These are phyloP conservation scores for Backusella circina DNA, from an alignment of 192 early-diverging fungal species.

Conservation along the genomic window DNA sequence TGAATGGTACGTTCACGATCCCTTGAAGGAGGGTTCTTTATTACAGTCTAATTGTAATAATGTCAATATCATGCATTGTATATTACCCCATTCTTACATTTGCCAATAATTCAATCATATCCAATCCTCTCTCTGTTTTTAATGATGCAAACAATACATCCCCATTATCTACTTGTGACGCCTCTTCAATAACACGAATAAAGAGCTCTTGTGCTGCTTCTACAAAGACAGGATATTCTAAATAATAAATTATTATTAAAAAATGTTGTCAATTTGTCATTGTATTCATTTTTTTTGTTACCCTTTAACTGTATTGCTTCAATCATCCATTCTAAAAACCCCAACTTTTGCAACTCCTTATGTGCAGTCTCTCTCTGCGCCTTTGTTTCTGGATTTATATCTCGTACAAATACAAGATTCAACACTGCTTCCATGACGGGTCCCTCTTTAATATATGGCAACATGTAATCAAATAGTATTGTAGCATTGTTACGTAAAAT, in stretches of 20 bases:
- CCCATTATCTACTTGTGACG: slow-evolving; percentile 21
- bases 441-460: slow-evolving; percentile 23
- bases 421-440: slow-evolving; percentile 19
- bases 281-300: neutral
- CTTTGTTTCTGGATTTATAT: slow-evolving; percentile 20
- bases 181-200: slow-evolving; percentile 27
- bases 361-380: slow-evolving; percentile 12
- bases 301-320: slow-evolving; percentile 13
- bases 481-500: slow-evolving; percentile 14
- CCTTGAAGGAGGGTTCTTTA: neutral
- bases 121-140: slow-evolving; percentile 7
- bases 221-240: slow-evolving; percentile 10
- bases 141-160: slow-evolving; percentile 15
- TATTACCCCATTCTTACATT: slow-evolving; percentile 9
- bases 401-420: slow-evolving; percentile 21
- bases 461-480: slow-evolving; percentile 20
- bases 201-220: slow-evolving; percentile 20
- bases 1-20: slow-evolving; percentile 5
- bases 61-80: neutral
- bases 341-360: slow-evolving; percentile 7
- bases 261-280: neutral
- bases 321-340: slow-evolving; percentile 19
- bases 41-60: slow-evolving; percentile 16
- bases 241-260: neutral
- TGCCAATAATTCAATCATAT: slow-evolving; percentile 15